phyloP scores from a whole-genome alignment of 2,329 filamentous ascomycete genomes.

The Talaromyces albobiverticillius region DNA sequence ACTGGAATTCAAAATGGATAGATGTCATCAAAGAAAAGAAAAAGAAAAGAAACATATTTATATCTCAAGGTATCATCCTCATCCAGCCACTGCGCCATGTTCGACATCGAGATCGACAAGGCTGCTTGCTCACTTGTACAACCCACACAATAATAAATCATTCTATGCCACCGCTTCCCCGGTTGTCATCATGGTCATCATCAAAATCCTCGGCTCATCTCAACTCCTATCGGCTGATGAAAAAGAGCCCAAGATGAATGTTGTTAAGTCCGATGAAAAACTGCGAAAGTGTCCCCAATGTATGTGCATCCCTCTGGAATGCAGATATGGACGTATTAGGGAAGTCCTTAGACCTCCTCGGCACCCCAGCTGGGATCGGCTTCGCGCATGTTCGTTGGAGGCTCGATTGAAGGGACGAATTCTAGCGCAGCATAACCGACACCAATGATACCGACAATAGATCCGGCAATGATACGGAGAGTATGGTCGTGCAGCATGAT shows the following conservation, averaged over 20 bases:
- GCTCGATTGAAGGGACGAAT: conserved; percentile 75
- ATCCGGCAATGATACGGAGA: conserved; percentile 72
- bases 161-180: background rate
- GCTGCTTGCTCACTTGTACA: background rate
- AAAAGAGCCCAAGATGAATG: too few relatives aligned
- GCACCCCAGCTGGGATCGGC: conserved; percentile 72
- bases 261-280: too few relatives aligned
- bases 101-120: background rate
- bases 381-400: conserved; percentile 78
- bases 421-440: conserved; percentile 73
- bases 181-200: background rate
- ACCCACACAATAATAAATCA: background rate
- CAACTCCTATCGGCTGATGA: background rate
- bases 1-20: background rate
- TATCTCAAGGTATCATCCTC: background rate
- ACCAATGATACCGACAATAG: conserved; percentile 73
- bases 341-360: conserved; percentile 64
- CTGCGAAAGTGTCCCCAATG: background rate
- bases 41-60: background rate
- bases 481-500: conserved; percentile 70
- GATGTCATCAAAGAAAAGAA: background rate
- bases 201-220: background rate
- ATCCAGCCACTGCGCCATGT: background rate
- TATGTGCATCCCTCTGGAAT: background rate
- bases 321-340: background rate